Percentiles rank a stretch among this genome's conserved stretches.
Conservation (phyloP, 73 alveolate genomes). For the Paramecium bursaria region DNA sequence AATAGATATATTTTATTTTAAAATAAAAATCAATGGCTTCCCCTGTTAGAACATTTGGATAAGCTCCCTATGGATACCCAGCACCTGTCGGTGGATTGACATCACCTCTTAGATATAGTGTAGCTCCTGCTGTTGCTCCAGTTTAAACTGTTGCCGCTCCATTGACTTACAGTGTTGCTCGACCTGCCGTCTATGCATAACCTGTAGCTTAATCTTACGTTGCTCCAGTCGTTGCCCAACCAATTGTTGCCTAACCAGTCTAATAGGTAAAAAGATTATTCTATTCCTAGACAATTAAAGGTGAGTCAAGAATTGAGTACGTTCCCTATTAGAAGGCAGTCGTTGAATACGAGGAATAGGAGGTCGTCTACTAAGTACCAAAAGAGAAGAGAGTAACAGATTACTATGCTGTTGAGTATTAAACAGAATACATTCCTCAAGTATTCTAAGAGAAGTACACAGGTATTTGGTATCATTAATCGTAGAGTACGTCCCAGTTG, state of each 20-base stretch:
- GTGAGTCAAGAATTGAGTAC: constrained; percentile 71
- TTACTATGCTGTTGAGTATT: constrained; percentile 69
- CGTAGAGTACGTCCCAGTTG: constrained; percentile 67
- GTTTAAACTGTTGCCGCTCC: neutral
- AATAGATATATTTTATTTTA: too few relatives aligned
- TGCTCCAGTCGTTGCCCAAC: constrained; percentile 31
- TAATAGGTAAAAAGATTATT: neutral
- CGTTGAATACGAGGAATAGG: constrained; percentile 61
- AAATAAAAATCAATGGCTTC: too few relatives aligned
- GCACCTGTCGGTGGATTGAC: too few relatives aligned
- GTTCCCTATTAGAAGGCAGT: constrained; percentile 66
- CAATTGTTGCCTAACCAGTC: constrained; percentile 40
- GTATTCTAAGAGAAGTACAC: constrained; percentile 66
- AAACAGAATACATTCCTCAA: constrained; percentile 67
- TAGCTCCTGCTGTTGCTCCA: neutral
- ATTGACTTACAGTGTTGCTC: constrained; percentile 47
- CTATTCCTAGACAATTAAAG: constrained; percentile 13
- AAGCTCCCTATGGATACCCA: too few relatives aligned
- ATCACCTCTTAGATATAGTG: too few relatives aligned
- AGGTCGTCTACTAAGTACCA: constrained; percentile 68
- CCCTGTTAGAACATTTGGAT: too few relatives aligned
- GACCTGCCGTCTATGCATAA: neutral
- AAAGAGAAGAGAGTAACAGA: constrained; percentile 68
- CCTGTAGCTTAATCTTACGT: constrained; percentile 25
- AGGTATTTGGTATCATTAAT: too few relatives aligned